Evolutionary conservation across 768 basidiomycete species (phyloP).

Genomic region (Leccinum olivaceopallidum): DNA sequence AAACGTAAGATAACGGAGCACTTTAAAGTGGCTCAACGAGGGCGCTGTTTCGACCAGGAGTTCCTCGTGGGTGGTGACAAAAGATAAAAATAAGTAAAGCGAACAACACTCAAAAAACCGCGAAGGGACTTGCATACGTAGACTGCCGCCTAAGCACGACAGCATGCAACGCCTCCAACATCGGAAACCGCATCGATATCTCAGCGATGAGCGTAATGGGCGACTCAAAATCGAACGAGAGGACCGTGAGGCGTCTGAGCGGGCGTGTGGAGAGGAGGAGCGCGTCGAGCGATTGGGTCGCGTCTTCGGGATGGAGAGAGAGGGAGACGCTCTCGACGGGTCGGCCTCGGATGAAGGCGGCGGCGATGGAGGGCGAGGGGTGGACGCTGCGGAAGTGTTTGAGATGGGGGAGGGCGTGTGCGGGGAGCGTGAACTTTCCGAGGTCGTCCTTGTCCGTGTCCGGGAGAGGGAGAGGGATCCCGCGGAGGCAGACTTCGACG

Average conservation of each 20-base stretch:
- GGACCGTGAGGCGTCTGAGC: constrained; percentile 53
- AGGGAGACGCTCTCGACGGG: constrained; percentile 54
- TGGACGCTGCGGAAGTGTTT: constrained; percentile 54
- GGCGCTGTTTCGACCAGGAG: constrained; percentile 42
- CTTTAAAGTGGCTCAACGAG: constrained; percentile 43
- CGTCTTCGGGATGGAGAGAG: constrained; percentile 47
- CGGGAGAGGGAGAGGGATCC: constrained; percentile 39
- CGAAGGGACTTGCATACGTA: constrained; percentile 39
- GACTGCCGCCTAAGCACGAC: constrained; percentile 55
- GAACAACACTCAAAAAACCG: too few species aligned
- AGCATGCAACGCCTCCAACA: constrained; percentile 60
- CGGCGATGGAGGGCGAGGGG: constrained; percentile 46
- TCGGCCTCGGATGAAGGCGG: constrained; percentile 45
- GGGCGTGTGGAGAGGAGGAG: constrained; percentile 40
- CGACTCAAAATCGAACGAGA: constrained; percentile 53
- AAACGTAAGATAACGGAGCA: constrained; percentile 54
- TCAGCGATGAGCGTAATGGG: constrained; percentile 47
- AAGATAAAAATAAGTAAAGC: not conserved
- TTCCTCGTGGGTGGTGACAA: constrained; percentile 30
- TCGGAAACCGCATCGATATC: constrained; percentile 46
- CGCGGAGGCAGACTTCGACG: constrained; percentile 52
- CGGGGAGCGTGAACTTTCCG: constrained; percentile 32
- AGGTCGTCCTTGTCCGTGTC: not conserved
- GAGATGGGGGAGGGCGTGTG: constrained; percentile 48
- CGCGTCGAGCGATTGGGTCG: constrained; percentile 43